Evolutionary conservation across 2,329 filamentous ascomycete genomes (phyloP), one percentile per base, ranked within the genome.

Genomic region (Pseudogymnoascus verrucosus): DNA sequence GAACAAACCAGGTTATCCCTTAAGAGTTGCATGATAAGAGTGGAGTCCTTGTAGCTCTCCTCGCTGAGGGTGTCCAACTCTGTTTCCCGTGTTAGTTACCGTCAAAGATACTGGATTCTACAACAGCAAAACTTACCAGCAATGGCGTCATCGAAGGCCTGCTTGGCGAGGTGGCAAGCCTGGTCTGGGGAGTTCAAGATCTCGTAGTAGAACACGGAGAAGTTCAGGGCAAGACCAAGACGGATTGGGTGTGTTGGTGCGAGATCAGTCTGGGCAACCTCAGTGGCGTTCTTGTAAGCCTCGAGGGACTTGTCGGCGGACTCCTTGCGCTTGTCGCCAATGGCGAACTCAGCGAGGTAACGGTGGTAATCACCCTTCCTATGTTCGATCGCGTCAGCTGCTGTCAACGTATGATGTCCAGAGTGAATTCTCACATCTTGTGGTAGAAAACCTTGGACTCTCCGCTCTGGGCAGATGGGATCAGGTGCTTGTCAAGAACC

Each of bases 401-500:
- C n/a, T 10, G 26, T 31, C 28, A 31, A 16, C 26, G 26, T 57
- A 57, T 57, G 26, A 31, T 19, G n/a, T 34, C 12, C 47, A 12
- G 26, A 19, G 47, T 34, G 26, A 34, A 34, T 19, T 84, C 90
- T 73, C 82, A 97, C 93, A 98, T 98, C 88, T 98, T 98, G 89
- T 97, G 93, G 84, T 98, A 98, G 81, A 98, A 98, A 77, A 98
- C 93, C 88, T 97, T 98, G 78, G 92, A 96, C 85, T 98, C 93
- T 82, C 93, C 93, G 71, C 91, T 89, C 80, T 95, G 89, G 76
- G 93, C 93, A 80, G 95, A 93, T 79, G 93, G 93, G 76, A 98
- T 98, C 75, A 98, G 84, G 76, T 87, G 88, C 75, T 96, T 84
- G 78, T 97, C 93, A 70, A 98, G 85, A 72, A 98, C 93, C 74